Evolutionary conservation across 257 asterid species (phyloP).

Genomic region (Verbena officinalis): DNA sequence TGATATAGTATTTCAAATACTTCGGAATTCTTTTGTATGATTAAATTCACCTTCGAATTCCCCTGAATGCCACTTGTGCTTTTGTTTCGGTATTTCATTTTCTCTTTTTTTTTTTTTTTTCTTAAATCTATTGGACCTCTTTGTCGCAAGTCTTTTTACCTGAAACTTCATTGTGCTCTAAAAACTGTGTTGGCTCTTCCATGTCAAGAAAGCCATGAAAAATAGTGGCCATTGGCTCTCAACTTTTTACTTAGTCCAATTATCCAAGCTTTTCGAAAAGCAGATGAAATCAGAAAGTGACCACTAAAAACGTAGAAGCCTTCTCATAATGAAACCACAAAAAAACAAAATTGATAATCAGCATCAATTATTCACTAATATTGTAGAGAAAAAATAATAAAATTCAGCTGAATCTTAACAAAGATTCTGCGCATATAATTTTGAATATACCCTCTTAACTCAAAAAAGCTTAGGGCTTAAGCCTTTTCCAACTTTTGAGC

Average conservation of each 20-base stretch:
- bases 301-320: no score
- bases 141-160: not conserved
- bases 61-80: constrained; percentile 21
- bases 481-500: constrained; percentile 31
- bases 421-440: constrained; percentile 36
- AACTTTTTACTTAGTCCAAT: constrained; percentile 30
- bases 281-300: constrained; percentile 22
- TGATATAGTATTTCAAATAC: no score
- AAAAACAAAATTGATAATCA: not conserved
- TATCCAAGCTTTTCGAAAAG: constrained; percentile 51
- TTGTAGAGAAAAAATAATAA: not conserved
- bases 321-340: constrained; percentile 25
- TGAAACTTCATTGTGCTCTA: constrained; percentile 16
- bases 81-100: not conserved
- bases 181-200: constrained; percentile 43
- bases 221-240: constrained; percentile 41
- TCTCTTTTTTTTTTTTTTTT: not conserved
- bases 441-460: constrained; percentile 23
- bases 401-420: constrained; percentile 34
- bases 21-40: no score
- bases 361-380: not conserved
- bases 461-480: constrained; percentile 24
- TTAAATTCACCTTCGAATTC: constrained; percentile 18
- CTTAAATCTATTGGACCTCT: not conserved
- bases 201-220: constrained; percentile 45